Conservation (phyloP, 768 basidiomycete genomes). For the Boletus barrowsii region DNA sequence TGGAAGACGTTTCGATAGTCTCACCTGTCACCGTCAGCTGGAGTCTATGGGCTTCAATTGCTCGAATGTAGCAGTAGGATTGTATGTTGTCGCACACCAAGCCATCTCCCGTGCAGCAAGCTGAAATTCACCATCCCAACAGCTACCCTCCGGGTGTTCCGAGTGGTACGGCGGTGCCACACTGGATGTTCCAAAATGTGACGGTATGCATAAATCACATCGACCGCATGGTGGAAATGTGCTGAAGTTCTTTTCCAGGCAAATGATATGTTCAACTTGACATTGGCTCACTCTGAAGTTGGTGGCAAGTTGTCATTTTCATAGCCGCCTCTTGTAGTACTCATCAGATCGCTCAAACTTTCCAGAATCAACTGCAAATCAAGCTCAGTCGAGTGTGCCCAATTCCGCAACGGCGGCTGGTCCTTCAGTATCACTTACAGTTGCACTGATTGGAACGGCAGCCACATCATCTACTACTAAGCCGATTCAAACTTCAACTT, state of each 20-base stretch:
- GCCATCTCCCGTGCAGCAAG: background rate
- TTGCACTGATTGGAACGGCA: too few relatives aligned
- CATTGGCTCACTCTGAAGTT: background rate
- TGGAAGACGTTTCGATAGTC: background rate
- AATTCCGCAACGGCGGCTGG: too few relatives aligned
- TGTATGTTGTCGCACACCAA: slow-evolving; percentile 12
- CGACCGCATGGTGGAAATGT: background rate
- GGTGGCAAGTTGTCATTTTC: background rate
- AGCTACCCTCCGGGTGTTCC: slow-evolving; percentile 50
- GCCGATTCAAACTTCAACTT: too few relatives aligned
- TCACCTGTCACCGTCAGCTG: slow-evolving; percentile 37
- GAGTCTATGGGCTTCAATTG: slow-evolving; percentile 51
- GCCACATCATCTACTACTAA: too few relatives aligned
- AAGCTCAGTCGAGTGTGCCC: too few relatives aligned
- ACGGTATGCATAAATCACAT: slow-evolving; percentile 31
- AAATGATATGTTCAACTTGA: background rate
- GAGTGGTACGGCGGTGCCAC: slow-evolving; percentile 46
- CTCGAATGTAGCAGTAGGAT: slow-evolving; percentile 24
- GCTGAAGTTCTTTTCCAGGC: slow-evolving; percentile 22
- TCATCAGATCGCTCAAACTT: background rate
- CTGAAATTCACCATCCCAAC: background rate
- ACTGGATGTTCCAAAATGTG: slow-evolving; percentile 61
- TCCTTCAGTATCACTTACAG: too few relatives aligned
- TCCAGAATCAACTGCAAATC: background rate
- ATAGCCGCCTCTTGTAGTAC: background rate